Conservation (phyloP, 495 filamentous ascomycete genomes). For the Xylaria nigripes region DNA sequence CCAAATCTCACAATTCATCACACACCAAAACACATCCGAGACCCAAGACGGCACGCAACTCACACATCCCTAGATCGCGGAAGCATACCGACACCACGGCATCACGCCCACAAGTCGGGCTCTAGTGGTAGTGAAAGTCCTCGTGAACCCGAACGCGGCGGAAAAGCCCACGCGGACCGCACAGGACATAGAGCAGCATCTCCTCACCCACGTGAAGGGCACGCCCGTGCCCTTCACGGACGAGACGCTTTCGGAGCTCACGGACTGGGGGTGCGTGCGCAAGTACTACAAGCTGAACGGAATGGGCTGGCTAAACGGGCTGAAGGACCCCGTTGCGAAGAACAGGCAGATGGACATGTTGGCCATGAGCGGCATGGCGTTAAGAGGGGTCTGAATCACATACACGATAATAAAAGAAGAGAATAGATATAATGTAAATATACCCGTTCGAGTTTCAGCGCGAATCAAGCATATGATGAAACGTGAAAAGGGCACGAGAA, state of each 20-base stretch:
- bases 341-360: conserved; percentile 51
- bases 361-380: conserved; percentile 62
- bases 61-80: conserved; percentile 58
- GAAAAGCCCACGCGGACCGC: conserved; percentile 27
- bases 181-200: conserved; percentile 53
- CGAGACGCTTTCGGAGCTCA: conserved; percentile 43
- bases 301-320: conserved; percentile 32
- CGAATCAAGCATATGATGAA: no score
- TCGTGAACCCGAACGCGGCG: conserved; percentile 1
- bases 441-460: no score
- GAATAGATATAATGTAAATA: neutral
- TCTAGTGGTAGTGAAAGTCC: conserved; percentile 71
- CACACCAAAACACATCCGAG: no score
- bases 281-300: conserved; percentile 77
- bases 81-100: conserved; percentile 83
- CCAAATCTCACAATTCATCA: no score
- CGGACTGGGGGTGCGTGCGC: conserved; percentile 61
- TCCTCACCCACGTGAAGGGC: conserved; percentile 56
- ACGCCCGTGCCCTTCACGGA: conserved; percentile 55
- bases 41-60: no score
- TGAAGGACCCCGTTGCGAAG: conserved; percentile 27
- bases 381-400: conserved; percentile 47
- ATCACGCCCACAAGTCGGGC: conserved; percentile 59
- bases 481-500: no score
- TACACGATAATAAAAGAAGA: neutral